A percentile compares a stretch with the other conserved stretches of the same genome.
These are phyloP conservation scores for Arthrocladium fulminans DNA, from an alignment of 2,329 filamentous ascomycete genomes.

Conservation along the genomic window DNA sequence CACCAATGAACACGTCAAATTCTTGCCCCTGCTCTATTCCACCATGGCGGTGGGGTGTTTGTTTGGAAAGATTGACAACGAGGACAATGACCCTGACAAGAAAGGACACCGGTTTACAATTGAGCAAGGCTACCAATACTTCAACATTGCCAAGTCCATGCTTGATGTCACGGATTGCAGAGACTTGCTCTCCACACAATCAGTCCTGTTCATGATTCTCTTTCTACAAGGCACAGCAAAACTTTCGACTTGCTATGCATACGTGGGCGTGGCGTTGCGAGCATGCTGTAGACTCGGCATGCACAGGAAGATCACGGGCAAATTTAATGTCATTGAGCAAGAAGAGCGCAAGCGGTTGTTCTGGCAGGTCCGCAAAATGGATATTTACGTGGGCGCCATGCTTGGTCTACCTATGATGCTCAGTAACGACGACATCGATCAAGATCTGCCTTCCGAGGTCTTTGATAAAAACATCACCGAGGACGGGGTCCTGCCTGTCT, in stretches of 20 bases:
- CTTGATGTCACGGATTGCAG: conserved; percentile 57
- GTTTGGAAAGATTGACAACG: conserved; percentile 50
- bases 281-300: conserved; percentile 69
- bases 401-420: conserved; percentile 42
- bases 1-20: conserved; percentile 56
- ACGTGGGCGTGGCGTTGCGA: conserved; percentile 67
- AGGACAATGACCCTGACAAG: conserved; percentile 40
- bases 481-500: conserved; percentile 45
- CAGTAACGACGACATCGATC: conserved; percentile 43
- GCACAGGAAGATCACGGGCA: conserved; percentile 61
- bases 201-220: conserved; percentile 68
- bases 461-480: conserved; percentile 41
- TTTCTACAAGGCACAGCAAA: conserved; percentile 74
- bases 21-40: conserved; percentile 62
- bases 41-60: conserved; percentile 65
- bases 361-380: conserved; percentile 43
- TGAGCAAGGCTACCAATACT: conserved; percentile 62
- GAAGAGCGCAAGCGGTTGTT: conserved; percentile 62
- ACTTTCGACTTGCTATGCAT: conserved; percentile 69
- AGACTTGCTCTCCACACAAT: conserved; percentile 64
- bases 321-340: conserved; percentile 61
- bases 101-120: conserved; percentile 43
- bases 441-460: conserved; percentile 38
- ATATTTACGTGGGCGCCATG: conserved; percentile 43
- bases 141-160: conserved; percentile 57